Evolutionary conservation across 192 early-diverging fungal species (phyloP).

Genomic region (Rhizoclosmatium sp.): DNA sequence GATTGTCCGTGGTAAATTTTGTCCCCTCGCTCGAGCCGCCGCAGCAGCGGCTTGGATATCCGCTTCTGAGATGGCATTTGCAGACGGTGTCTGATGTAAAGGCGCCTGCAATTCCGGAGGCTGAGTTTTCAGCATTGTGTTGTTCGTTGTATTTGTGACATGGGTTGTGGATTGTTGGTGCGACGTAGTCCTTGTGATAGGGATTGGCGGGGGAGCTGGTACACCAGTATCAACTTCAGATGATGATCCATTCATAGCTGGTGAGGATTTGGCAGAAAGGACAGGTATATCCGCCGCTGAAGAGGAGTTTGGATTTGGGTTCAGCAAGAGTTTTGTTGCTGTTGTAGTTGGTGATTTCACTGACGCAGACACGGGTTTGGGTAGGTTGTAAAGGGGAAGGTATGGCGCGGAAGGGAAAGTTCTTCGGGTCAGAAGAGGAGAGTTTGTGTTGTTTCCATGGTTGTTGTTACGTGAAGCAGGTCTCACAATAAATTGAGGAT

Average conservation of each 20-base stretch:
- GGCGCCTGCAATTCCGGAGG: conserved; percentile 29
- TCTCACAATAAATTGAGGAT: too few species aligned
- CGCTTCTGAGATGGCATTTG: conserved; percentile 15
- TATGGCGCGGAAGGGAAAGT: conserved; percentile 37
- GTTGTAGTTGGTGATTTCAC: conserved; percentile 11
- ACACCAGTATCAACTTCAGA: not conserved
- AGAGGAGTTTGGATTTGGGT: conserved; percentile 38
- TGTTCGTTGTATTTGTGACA: not conserved
- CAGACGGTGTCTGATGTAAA: conserved; percentile 25
- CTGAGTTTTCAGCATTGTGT: not conserved
- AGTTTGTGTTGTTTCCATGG: not conserved
- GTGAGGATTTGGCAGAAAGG: not conserved
- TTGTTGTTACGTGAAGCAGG: not conserved
- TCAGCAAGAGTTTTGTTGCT: conserved; percentile 20
- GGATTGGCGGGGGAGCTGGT: not conserved
- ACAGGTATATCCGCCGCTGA: conserved; percentile 34
- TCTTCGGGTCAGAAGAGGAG: conserved; percentile 10
- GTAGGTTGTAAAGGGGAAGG: conserved; percentile 25
- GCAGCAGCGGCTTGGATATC: conserved; percentile 33
- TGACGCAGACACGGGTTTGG: not conserved
- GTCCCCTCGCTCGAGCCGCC: conserved; percentile 27
- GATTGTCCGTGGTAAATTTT: conserved; percentile 18
- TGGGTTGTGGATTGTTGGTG: not conserved
- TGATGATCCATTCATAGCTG: not conserved
- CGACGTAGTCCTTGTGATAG: not conserved